Percentiles rank a stretch among this genome's conserved stretches.
phyloP scores from a whole-genome alignment of 345 rosid genomes.

The Schrenkiella parvula region DNA sequence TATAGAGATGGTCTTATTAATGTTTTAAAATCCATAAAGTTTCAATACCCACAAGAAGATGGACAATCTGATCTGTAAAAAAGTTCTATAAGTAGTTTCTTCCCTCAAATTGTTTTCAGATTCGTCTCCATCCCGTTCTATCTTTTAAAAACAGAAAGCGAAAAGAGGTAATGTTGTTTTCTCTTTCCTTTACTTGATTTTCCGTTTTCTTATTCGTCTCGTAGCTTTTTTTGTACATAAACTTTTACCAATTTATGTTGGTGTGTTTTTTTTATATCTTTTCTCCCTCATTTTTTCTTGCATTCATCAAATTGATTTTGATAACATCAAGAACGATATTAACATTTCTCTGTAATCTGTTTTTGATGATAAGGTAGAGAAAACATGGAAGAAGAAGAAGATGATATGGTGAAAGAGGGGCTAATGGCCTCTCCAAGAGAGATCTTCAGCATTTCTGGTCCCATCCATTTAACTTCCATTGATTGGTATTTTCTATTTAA shows the following conservation, averaged over 20 bases:
- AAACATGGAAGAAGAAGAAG: constrained; percentile 31
- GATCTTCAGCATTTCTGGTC: constrained; percentile 55
- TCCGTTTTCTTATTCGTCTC: neutral
- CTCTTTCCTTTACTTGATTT: neutral
- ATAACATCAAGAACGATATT: neutral
- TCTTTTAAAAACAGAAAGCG: neutral
- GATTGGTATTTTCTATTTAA: constrained; percentile 44
- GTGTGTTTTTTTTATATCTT: neutral
- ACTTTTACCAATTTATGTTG: neutral
- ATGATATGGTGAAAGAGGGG: constrained; percentile 29
- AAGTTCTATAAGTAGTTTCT: constrained; percentile 6
- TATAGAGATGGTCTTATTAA: constrained; percentile 5
- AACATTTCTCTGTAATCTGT: neutral
- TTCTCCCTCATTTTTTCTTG: neutral
- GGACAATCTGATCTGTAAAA: neutral
- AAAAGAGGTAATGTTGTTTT: neutral
- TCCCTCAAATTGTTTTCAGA: neutral
- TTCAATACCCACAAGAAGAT: neutral
- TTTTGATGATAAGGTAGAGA: neutral
- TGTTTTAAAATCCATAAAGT: neutral
- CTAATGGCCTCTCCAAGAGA: constrained; percentile 36
- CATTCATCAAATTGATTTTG: neutral
- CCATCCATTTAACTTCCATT: constrained; percentile 47
- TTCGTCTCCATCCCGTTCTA: neutral
- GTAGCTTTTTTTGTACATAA: neutral